These are phyloP conservation scores for Striga hermonthica DNA, from an alignment of 305 asterid genomes.

Conservation along the genomic window DNA sequence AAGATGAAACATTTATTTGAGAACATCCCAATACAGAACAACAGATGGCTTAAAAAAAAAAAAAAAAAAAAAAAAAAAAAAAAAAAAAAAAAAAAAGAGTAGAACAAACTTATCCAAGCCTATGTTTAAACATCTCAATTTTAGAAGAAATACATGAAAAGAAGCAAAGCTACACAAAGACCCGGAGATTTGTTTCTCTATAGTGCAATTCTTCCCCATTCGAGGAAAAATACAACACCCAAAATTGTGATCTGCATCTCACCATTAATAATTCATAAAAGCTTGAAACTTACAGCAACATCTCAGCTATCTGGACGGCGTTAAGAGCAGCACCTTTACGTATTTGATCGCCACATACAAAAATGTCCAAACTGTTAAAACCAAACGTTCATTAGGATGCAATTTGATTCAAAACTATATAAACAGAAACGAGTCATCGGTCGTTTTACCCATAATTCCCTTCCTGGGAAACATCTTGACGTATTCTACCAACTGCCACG, in stretches of 20 bases:
- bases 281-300: conserved; percentile 49
- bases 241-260: conserved; percentile 27
- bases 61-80: too few species aligned
- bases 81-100: too few species aligned
- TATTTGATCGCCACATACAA: conserved; percentile 91
- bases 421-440: background rate
- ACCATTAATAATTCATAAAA: conserved; percentile 4
- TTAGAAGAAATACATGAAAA: too few species aligned
- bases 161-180: too few species aligned
- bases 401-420: background rate
- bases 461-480: background rate
- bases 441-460: background rate
- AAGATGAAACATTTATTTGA: too few species aligned
- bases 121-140: too few species aligned
- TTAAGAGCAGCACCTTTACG: conserved; percentile 94
- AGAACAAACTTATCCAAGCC: too few species aligned
- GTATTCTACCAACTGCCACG: conserved; percentile 17
- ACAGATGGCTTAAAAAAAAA: too few species aligned
- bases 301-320: conserved; percentile 82
- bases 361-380: conserved; percentile 68
- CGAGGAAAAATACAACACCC: background rate
- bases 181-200: too few species aligned
- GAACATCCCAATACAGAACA: too few species aligned
- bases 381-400: background rate
- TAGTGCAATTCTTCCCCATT: too few species aligned